Evolutionary conservation across 2,329 filamentous ascomycete genomes (phyloP).

Genomic region (Trichoderma endophyticum): DNA sequence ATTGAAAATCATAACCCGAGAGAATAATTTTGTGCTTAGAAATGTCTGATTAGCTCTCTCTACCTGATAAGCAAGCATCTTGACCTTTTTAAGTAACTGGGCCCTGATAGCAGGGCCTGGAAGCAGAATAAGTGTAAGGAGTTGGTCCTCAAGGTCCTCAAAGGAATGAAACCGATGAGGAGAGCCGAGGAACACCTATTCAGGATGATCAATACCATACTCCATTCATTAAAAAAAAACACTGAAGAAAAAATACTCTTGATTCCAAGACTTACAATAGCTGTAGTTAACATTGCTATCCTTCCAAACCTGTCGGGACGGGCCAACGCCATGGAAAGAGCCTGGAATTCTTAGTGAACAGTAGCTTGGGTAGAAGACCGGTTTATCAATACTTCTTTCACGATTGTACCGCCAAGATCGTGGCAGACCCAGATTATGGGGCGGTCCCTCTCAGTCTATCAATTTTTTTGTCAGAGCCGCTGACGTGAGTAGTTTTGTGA

Average conservation of each 20-base stretch:
- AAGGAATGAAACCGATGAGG: background rate
- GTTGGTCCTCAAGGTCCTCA: background rate
- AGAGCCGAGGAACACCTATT: background rate
- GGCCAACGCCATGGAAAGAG: background rate
- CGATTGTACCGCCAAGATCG: background rate
- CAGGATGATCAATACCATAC: too few species aligned
- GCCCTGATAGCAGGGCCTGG: background rate
- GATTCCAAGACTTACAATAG: background rate
- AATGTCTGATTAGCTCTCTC: background rate
- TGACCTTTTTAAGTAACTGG: background rate
- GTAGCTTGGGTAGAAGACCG: background rate
- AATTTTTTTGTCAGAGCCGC: background rate
- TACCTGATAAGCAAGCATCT: background rate
- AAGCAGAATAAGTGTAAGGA: background rate
- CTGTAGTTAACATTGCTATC: background rate
- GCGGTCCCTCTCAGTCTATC: background rate
- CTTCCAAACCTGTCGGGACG: background rate
- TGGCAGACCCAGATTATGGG: background rate
- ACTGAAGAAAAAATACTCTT: too few species aligned
- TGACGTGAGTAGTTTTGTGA: background rate
- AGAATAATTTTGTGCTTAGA: background rate
- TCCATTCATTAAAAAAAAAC: too few species aligned
- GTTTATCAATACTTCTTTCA: background rate
- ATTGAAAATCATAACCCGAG: background rate
- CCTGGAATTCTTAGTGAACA: background rate